phyloP scores from a whole-genome alignment of 768 basidiomycete genomes.

The Boletus rex-veris region DNA sequence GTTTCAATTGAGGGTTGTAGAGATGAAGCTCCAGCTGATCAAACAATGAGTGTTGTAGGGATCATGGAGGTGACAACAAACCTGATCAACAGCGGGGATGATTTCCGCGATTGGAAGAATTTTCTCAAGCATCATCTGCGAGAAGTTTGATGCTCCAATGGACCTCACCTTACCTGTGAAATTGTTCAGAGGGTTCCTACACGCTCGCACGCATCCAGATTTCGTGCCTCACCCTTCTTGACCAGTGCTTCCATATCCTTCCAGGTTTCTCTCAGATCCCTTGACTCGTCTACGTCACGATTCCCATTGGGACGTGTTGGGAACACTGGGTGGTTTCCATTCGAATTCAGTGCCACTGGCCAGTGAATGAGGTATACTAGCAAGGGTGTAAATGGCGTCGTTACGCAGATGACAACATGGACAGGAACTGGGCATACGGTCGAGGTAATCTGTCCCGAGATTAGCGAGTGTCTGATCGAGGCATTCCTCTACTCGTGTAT shows the following conservation, averaged over 20 bases:
- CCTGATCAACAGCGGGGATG: slow-evolving; percentile 72
- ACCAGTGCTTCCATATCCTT: slow-evolving; percentile 74
- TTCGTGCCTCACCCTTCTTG: slow-evolving; percentile 47
- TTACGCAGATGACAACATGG: neutral
- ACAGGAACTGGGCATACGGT: slow-evolving; percentile 47
- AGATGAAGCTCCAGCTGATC: slow-evolving; percentile 67
- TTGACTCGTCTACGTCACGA: slow-evolving; percentile 64
- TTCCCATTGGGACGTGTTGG: slow-evolving; percentile 59
- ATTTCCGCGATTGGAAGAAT: slow-evolving; percentile 65
- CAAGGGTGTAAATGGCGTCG: neutral
- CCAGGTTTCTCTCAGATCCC: slow-evolving; percentile 75
- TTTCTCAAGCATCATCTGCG: slow-evolving; percentile 61
- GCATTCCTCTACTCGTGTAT: slow-evolving; percentile 66
- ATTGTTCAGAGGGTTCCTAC: slow-evolving; percentile 3
- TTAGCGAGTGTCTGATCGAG: slow-evolving; percentile 73
- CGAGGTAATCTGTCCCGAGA: slow-evolving; percentile 83
- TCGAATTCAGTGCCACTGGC: slow-evolving; percentile 73
- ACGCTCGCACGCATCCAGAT: neutral
- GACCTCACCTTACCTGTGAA: slow-evolving; percentile 54
- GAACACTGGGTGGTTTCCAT: slow-evolving; percentile 58
- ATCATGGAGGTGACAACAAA: slow-evolving; percentile 23
- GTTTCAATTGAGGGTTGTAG: slow-evolving; percentile 71
- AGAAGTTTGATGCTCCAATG: slow-evolving; percentile 80
- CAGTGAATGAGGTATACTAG: slow-evolving; percentile 71
- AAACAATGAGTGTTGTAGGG: neutral